Percentiles rank a stretch among this genome's conserved stretches.
phyloP scores from a whole-genome alignment of 2,329 filamentous ascomycete genomes.

The Aspergillus intermedius region DNA sequence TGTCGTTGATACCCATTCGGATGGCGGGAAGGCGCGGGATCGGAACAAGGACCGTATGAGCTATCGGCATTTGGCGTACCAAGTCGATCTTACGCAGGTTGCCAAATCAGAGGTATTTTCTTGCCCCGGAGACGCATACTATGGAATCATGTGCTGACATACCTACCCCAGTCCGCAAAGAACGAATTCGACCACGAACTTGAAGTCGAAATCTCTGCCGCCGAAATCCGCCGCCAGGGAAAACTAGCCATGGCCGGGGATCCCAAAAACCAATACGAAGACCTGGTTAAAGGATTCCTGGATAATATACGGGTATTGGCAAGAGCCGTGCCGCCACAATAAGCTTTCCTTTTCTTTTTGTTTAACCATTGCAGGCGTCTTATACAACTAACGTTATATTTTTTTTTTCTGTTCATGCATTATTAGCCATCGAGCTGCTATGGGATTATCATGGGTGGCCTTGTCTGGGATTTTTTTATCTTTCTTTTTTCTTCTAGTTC shows the following conservation, averaged over 20 bases:
- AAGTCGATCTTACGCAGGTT: conserved; percentile 90
- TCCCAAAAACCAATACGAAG: conserved; percentile 38
- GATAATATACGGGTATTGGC: conserved; percentile 44
- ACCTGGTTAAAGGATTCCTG: conserved; percentile 43
- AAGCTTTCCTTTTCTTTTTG: conserved; percentile 7
- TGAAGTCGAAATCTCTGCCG: conserved; percentile 43
- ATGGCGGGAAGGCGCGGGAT: conserved; percentile 42
- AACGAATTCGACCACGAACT: conserved; percentile 44
- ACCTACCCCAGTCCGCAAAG: conserved; percentile 20
- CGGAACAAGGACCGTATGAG: conserved; percentile 85
- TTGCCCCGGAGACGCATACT: conserved; percentile 9
- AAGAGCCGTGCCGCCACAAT: conserved; percentile 32
- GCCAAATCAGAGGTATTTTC: conserved; percentile 45
- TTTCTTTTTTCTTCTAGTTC: too few relatives aligned
- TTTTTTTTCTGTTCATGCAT: not conserved
- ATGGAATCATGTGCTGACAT: not conserved
- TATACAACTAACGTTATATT: not conserved
- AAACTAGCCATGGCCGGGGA: conserved; percentile 34
- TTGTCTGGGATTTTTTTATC: too few relatives aligned
- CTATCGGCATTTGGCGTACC: conserved; percentile 80
- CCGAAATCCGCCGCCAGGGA: conserved; percentile 40
- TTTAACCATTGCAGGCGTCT: conserved; percentile 3
- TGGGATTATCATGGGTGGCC: too few relatives aligned
- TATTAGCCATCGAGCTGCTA: too few relatives aligned
- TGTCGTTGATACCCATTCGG: conserved; percentile 34